Base-by-base conservation (phyloP, 1,284 basidiomycete species). In the Coniophora puteana region DNA sequence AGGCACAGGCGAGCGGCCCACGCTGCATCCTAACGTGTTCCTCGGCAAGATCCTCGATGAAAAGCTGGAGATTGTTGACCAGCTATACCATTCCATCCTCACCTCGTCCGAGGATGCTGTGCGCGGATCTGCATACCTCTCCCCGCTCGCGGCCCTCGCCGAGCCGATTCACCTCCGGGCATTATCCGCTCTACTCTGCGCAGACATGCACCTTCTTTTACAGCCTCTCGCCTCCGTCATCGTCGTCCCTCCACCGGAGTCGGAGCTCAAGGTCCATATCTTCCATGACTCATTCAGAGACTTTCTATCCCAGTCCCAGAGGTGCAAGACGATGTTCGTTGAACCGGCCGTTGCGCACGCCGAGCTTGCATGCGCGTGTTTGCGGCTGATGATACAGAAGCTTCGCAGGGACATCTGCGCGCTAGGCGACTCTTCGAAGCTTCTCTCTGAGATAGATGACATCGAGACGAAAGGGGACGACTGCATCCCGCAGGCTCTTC, bases 281-380 rank as follows among this genome's bases (percentile, higher is more conserved):
- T 40, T 20, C 31, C 39, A 40, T 40, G 31, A 14, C 11, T 40
- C 39, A 11, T 40, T 40, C 23, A 12, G 39, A 8, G 39, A 40
- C 20, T 40, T 40, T 16, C 31, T 40, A 7, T 8, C 20, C 20
- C 14, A 33, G 17, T 31, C 16, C n/a, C 14, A 23, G 18, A 29
- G 39, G 13, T 40, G 30, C 14, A 32, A 29, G n/a, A n/a, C n/a
- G n/a, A n/a, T n/a, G n/a, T n/a, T n/a, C 22, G 26, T 40, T 12
- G 39, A 40, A 14, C 30, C 12, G n/a, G 4, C 7, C 4, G 13
- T 12, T 12, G 18, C 16, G 21, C 28, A 40, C 20, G 11, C 13
- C 11, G n/a, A 22, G 4, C 17, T 40, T 16, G 16, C 39, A 6
- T 14, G 21, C 8, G 22, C 23, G 7, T 33, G 39, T 16, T 17